phyloP scores from a whole-genome alignment of 2,329 filamentous ascomycete species.

The Paraphaeosphaeria sporulosa region DNA sequence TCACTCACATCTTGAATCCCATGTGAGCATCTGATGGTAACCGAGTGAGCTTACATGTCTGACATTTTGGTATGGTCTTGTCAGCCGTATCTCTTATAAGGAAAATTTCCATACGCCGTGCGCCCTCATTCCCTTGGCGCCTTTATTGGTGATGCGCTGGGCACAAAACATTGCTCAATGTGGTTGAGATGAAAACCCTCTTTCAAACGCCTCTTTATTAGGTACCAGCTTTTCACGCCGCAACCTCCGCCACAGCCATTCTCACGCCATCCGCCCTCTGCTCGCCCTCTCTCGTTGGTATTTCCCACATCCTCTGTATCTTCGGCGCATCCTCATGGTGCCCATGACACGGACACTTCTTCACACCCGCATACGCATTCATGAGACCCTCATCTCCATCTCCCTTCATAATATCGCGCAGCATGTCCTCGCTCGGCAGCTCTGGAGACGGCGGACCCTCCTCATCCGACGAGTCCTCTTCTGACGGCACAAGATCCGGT shows the following conservation, averaged over 20 bases:
- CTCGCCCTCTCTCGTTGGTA: not conserved
- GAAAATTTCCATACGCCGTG: not conserved
- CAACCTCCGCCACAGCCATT: conserved; percentile 5
- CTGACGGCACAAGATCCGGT: not conserved
- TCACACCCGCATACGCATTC: not conserved
- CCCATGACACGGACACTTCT: conserved; percentile 5
- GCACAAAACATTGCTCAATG: not conserved
- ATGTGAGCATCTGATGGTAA: too few species aligned
- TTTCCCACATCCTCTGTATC: conserved; percentile 1
- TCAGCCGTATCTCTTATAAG: too few species aligned
- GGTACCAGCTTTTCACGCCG: not conserved
- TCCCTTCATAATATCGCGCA: not conserved
- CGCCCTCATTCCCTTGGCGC: too few species aligned
- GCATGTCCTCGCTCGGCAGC: not conserved
- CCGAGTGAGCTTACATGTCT: too few species aligned
- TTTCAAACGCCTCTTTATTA: too few species aligned
- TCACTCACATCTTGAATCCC: not conserved
- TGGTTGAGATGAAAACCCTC: too few species aligned
- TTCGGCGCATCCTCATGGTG: not conserved
- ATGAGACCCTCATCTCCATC: not conserved
- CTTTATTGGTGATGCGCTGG: too few species aligned
- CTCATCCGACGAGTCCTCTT: not conserved
- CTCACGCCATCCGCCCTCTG: conserved; percentile 4
- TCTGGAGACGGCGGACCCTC: not conserved
- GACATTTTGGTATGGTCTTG: too few species aligned